phyloP scores from a whole-genome alignment of 179 eudicot species.

The Nepenthes alata region DNA sequence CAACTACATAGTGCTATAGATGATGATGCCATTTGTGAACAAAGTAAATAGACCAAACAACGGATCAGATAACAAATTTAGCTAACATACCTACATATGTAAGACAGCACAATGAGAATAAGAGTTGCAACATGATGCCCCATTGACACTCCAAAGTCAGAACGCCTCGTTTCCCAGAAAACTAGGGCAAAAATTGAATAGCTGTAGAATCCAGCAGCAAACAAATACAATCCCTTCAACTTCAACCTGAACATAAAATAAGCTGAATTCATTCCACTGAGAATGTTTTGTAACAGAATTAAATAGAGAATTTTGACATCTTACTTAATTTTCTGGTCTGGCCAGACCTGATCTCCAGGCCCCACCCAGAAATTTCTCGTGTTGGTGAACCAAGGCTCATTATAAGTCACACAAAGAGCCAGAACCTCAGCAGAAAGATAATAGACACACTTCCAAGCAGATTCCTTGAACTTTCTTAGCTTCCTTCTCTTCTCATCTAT shows the following conservation, averaged over 20 bases:
- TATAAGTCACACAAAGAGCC: conserved; percentile 59
- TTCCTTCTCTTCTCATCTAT: conserved; percentile 43
- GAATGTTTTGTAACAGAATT: neutral
- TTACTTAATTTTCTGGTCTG: conserved; percentile 78
- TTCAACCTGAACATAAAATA: conserved; percentile 47
- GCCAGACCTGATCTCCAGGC: conserved; percentile 92
- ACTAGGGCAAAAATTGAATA: conserved; percentile 88
- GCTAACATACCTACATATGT: conserved; percentile 51
- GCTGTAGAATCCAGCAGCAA: conserved; percentile 78
- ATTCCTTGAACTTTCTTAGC: conserved; percentile 84
- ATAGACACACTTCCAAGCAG: conserved; percentile 91
- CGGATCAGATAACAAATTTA: no score
- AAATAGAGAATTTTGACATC: conserved; percentile 9
- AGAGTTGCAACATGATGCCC: conserved; percentile 80
- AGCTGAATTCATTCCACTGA: neutral
- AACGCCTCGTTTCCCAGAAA: conserved; percentile 96
- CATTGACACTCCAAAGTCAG: conserved; percentile 97
- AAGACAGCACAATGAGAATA: conserved; percentile 62
- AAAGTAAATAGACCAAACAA: no score
- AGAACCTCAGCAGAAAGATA: conserved; percentile 82
- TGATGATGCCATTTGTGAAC: no score
- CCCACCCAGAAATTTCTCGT: conserved; percentile 74
- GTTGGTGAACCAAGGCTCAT: conserved; percentile 83
- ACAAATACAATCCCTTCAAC: conserved; percentile 76
- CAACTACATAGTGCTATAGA: no score